Percentiles rank a stretch among this genome's conserved stretches.
These are phyloP conservation scores for Aspergillus versicolor DNA, from an alignment of 2,329 filamentous ascomycete genomes.

Conservation along the genomic window DNA sequence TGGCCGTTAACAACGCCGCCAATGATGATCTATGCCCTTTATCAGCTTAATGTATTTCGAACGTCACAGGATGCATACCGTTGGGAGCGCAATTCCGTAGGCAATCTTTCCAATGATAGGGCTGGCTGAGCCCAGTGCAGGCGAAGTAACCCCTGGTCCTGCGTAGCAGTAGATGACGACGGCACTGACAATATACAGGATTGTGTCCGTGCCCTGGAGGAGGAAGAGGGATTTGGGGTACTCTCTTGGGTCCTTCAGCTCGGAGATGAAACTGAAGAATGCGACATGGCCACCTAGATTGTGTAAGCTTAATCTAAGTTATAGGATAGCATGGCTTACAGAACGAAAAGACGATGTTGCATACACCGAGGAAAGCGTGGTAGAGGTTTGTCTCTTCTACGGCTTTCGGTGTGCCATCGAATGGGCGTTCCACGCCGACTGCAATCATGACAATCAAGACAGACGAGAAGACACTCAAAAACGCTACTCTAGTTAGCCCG, in stretches of 20 bases:
- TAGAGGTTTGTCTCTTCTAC: constrained; percentile 49
- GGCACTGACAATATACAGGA: constrained; percentile 65
- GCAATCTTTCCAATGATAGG: constrained; percentile 60
- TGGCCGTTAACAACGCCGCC: constrained; percentile 70
- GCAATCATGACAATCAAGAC: constrained; percentile 67
- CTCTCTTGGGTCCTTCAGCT: constrained; percentile 61
- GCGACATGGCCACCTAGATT: constrained; percentile 59
- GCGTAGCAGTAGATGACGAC: constrained; percentile 68
- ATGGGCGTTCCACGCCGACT: constrained; percentile 55
- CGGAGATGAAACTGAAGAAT: constrained; percentile 66
- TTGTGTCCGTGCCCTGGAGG: constrained; percentile 60
- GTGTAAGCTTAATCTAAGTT: constrained; percentile 46
- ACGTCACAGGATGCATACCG: constrained; percentile 32
- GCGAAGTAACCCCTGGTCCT: constrained; percentile 61
- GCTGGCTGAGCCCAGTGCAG: constrained; percentile 65
- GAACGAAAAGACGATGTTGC: constrained; percentile 72
- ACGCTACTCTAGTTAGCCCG: constrained; percentile 45
- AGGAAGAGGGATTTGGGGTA: constrained; percentile 64
- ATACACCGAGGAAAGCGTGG: constrained; percentile 60
- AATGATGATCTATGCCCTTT: constrained; percentile 55
- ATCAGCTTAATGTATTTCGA: background rate
- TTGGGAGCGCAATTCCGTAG: constrained; percentile 67
- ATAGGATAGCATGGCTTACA: constrained; percentile 55
- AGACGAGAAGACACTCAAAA: constrained; percentile 62
- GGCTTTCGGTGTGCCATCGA: constrained; percentile 35